Conservation (phyloP, 208 protist genomes). For the Leishmania mexicana region DNA sequence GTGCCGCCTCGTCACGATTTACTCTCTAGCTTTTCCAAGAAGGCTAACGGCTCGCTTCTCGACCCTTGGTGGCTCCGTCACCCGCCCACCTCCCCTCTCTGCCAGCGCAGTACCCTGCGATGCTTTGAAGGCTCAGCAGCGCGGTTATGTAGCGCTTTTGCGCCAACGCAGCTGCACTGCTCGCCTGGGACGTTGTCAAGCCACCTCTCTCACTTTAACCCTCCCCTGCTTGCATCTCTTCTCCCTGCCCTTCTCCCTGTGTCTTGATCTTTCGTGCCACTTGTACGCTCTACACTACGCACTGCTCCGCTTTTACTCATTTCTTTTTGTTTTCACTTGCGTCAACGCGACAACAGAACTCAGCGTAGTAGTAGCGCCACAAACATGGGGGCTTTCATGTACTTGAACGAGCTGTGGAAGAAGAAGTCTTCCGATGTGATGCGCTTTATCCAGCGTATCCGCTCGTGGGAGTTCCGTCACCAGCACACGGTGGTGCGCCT, state of each 20-base stretch:
- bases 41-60: neutral
- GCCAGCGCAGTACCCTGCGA: neutral
- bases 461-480: constrained; percentile 99
- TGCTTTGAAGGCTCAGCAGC: neutral
- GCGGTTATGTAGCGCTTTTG: neutral
- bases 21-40: neutral
- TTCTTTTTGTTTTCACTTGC: neutral
- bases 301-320: too few species aligned
- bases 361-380: constrained; percentile 31
- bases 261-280: neutral
- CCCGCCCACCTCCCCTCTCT: neutral
- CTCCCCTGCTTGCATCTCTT: neutral
- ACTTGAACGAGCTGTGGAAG: constrained; percentile 99
- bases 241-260: neutral
- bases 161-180: neutral
- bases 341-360: neutral
- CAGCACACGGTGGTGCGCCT: constrained; percentile 93
- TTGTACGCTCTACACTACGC: neutral
- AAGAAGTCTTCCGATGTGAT: constrained; percentile 99
- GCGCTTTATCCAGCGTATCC: constrained; percentile 98
- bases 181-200: neutral
- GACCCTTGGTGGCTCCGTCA: neutral
- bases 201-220: neutral
- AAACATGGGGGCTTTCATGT: constrained; percentile 99
- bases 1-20: neutral